Evolutionary conservation across 2,329 filamentous ascomycete species (phyloP), one percentile per base, ranked within the genome.

Genomic region (Botryotinia globosa): DNA sequence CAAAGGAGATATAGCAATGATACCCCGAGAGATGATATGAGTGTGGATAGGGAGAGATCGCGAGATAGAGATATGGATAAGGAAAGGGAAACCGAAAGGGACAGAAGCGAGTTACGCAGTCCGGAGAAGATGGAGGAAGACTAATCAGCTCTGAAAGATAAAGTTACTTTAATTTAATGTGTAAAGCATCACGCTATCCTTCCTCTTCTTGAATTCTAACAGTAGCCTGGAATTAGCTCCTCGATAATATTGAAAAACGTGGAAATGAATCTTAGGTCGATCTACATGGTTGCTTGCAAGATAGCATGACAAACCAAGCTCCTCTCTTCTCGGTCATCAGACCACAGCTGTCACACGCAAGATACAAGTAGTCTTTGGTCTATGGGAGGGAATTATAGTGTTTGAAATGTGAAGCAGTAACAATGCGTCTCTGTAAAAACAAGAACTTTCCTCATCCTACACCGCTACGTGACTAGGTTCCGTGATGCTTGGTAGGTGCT

Each of bases 1-100:
- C 67, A n/a, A 69, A 68, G 76, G 39, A 73, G 73, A 44, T 72
- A 72, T 70, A 74, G 72, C 58, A 71, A 77, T 76, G 77, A 79
- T 78, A 77, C 77, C 75, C 75, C 74, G 8, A 73, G 72, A 69
- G 74, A 77, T 56, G 75, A 77, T 62, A 74, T 73, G 68, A 75
- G 73, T 22, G 34, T 73, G 14, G 72, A 76, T 34, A 66, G 70
- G 10, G 69, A 59, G 18, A 54, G 56, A 42, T 70, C 54, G 42
- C 32, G 48, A 34, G 70, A 72, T 34, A 69, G 69, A 51, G 51
- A 56, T 1, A 56, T 29, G 10, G 72, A 76, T n/a, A 63, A 65
- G 10, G 69, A 59, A 12, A 39, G 48, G 16, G 16, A 20, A 18
- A 44, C 64, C 5, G 42, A 44, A 18, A 44, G 69, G 56, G 54